phyloP scores from a whole-genome alignment of 768 basidiomycete species.

The Amanita pallidorosea region DNA sequence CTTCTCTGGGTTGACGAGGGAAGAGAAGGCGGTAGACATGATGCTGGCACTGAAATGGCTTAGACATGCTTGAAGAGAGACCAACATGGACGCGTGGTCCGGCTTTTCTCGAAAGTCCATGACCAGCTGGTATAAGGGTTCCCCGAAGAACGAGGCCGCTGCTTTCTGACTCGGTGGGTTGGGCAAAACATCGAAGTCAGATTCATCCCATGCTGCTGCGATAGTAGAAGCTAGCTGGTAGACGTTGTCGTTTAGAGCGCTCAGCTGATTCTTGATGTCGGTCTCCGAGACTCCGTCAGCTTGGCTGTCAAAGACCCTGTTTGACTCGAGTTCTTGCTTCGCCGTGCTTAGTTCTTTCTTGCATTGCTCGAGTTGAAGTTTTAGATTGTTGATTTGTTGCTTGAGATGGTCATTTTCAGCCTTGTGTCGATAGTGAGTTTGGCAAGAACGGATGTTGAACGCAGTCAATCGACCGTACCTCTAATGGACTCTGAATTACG shows the following conservation, averaged over 20 bases:
- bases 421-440: not conserved
- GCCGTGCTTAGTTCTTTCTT: slow-evolving; percentile 19
- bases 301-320: slow-evolving; percentile 32
- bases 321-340: slow-evolving; percentile 31
- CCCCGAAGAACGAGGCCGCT: slow-evolving; percentile 3
- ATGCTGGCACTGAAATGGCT: not conserved
- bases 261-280: slow-evolving; percentile 32
- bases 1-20: not conserved
- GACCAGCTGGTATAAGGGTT: not conserved
- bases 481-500: not conserved
- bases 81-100: not conserved
- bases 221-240: slow-evolving; percentile 37
- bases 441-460: not conserved
- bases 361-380: slow-evolving; percentile 8
- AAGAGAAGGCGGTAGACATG: not conserved
- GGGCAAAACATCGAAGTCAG: not conserved
- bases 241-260: slow-evolving; percentile 35
- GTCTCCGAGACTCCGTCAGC: slow-evolving; percentile 30
- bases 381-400: not conserved
- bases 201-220: slow-evolving; percentile 25
- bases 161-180: not conserved
- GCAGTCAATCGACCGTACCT: not conserved
- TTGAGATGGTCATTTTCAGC: not conserved
- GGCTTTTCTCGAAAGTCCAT: not conserved
- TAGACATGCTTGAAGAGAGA: not conserved